Conservation (phyloP, 306 rosid species). For the Begonia fuchsioides region DNA sequence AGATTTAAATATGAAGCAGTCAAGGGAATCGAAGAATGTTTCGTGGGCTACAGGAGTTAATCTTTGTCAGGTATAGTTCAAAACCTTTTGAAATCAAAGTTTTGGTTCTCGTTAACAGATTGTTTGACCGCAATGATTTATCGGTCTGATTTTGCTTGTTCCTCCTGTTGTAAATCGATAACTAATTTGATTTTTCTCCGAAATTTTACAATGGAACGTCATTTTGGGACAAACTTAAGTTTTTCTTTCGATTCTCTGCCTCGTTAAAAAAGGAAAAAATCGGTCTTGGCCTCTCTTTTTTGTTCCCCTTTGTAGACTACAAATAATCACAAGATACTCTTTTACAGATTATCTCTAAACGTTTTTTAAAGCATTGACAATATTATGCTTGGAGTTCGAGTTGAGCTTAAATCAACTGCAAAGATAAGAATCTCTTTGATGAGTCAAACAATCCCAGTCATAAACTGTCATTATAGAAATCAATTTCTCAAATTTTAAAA, state of each 20-base stretch:
- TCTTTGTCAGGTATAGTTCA: conserved; percentile 70
- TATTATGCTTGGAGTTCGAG: no score
- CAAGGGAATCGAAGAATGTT: conserved; percentile 46
- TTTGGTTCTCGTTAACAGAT: conserved; percentile 1
- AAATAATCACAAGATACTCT: no score
- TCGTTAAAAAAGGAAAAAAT: background rate
- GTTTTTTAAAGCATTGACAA: no score
- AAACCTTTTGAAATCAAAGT: conserved; percentile 18
- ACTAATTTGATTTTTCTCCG: background rate
- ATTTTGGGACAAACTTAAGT: background rate
- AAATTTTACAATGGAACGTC: background rate
- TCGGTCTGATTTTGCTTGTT: background rate
- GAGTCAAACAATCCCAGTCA: no score
- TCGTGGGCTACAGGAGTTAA: conserved; percentile 56
- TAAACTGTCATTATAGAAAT: no score
- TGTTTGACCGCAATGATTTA: background rate
- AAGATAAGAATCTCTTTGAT: no score
- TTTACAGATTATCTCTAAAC: no score
- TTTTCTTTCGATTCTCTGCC: background rate
- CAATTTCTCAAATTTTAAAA: no score
- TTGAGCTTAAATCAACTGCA: no score
- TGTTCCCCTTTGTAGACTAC: no score
- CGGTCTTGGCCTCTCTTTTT: no score
- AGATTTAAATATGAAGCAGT: conserved; percentile 55
- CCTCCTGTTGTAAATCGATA: background rate